A percentile compares a stretch with the other conserved stretches of the same genome.
Conservation (phyloP, 2,329 filamentous ascomycete species). For the Aspergillus novofumigatus region DNA sequence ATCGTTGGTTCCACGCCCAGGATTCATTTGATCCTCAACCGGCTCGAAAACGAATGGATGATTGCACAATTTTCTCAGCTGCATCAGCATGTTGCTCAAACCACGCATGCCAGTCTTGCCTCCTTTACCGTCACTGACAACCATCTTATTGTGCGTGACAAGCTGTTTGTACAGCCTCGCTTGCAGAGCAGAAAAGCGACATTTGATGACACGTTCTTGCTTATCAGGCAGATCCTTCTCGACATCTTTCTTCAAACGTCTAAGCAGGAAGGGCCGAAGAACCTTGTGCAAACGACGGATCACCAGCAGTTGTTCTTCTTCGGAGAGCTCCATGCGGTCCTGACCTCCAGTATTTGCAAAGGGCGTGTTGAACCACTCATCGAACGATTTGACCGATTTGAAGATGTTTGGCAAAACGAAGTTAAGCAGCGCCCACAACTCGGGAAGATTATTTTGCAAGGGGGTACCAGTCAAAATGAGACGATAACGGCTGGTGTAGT, state of each 20-base stretch:
- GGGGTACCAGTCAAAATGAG: constrained; percentile 97
- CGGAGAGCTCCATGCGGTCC: constrained; percentile 97
- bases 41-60: constrained; percentile 98
- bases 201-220: constrained; percentile 98
- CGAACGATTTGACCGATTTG: constrained; percentile 97
- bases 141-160: constrained; percentile 89
- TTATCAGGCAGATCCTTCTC: constrained; percentile 99
- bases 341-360: constrained; percentile 97
- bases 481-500: constrained; percentile 92
- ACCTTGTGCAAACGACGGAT: constrained; percentile 99
- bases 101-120: constrained; percentile 92
- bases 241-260: constrained; percentile 98
- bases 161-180: constrained; percentile 95
- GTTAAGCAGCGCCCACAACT: constrained; percentile 97
- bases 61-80: constrained; percentile 96
- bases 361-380: constrained; percentile 99
- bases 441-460: constrained; percentile 91
- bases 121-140: constrained; percentile 90
- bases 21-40: constrained; percentile 98
- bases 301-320: constrained; percentile 99
- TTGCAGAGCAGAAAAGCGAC: constrained; percentile 93
- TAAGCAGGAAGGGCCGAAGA: constrained; percentile 89
- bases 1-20: constrained; percentile 81
- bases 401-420: constrained; percentile 98
- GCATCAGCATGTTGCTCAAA: constrained; percentile 99